Evolutionary conservation across 768 basidiomycete species (phyloP), one percentile per base, ranked within the genome.

Genomic region (Pisolithus orientalis): DNA sequence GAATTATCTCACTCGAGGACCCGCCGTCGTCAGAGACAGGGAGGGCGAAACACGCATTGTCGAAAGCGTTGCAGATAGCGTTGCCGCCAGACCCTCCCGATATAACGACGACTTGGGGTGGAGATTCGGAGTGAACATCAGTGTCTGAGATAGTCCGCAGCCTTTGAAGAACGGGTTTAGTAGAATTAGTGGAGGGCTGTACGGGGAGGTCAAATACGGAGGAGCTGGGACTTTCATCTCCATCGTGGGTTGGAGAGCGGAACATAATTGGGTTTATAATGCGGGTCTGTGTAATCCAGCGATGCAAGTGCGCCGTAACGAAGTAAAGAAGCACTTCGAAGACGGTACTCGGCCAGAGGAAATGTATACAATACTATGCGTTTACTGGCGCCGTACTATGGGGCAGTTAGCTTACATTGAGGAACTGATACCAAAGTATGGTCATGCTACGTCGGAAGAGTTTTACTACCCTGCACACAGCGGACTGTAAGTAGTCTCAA

Each of bases 1-100:
- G 83, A 48, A 94, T 90, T 49, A 95, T 95, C 74, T 96, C 94
- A 57, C 89, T 90, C 2, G 93, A 95, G 3, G 90, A 93, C 42
- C 94, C 94, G 1, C 94, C 94, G 65, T 97, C 93, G 64, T 97
- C 94, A 6, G 92, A 94, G 31, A 97, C 90, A 5, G 94, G 94
- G 32, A 97, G 75, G 25, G 94, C 84, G 62, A 94, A 92, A 62
- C 82, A 85, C 24, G 88, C 84, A 54, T 75, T 62, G 3, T 76
- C 78, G 63, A 97, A 96, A 3, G 92, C 90, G 39, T 87, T 74
- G 58, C 90, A 93, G 57, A 97, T 87, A 21, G 88, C 79, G 64
- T 97, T 97, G 46, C 92, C 91, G 39, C 94, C 94, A 32, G 93
- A 93, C n/a, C 94, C 94, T 0, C 94, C 94, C 47, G 91, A 94